Percentiles rank a stretch among this genome's conserved stretches.
These are phyloP conservation scores for Beauveria pseudobassiana DNA, from an alignment of 2,329 filamentous ascomycete species.

Conservation along the genomic window DNA sequence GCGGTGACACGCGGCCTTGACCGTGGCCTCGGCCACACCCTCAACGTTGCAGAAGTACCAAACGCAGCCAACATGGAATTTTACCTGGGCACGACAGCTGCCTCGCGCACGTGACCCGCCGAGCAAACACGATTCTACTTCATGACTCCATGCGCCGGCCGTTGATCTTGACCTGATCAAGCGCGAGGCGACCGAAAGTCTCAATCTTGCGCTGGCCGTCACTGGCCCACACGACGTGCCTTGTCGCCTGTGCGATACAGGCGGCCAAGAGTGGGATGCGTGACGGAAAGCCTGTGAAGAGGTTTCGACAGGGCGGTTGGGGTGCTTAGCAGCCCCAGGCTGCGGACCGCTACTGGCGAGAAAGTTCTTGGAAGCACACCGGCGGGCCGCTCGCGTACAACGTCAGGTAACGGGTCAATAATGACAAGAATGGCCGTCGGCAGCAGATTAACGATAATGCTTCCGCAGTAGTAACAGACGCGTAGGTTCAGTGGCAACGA, in stretches of 20 bases:
- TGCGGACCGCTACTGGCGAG: constrained; percentile 20
- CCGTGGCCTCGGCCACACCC: background rate
- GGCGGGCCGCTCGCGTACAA: background rate
- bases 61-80: background rate
- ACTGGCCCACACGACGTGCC: background rate
- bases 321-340: constrained; percentile 8
- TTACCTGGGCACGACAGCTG: constrained; percentile 40
- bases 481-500: background rate
- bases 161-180: constrained; percentile 6
- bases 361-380: background rate
- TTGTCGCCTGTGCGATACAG: constrained; percentile 7
- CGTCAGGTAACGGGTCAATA: background rate
- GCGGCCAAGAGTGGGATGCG: background rate
- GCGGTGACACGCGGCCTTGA: background rate
- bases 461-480: background rate
- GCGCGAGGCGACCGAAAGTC: background rate
- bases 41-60: background rate
- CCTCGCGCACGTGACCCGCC: constrained; percentile 22
- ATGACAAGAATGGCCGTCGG: background rate
- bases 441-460: background rate
- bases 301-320: background rate
- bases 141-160: constrained; percentile 2
- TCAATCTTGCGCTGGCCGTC: background rate
- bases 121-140: background rate
- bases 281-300: background rate